phyloP scores from a whole-genome alignment of 257 asterid species.

The Solanum okadae region DNA sequence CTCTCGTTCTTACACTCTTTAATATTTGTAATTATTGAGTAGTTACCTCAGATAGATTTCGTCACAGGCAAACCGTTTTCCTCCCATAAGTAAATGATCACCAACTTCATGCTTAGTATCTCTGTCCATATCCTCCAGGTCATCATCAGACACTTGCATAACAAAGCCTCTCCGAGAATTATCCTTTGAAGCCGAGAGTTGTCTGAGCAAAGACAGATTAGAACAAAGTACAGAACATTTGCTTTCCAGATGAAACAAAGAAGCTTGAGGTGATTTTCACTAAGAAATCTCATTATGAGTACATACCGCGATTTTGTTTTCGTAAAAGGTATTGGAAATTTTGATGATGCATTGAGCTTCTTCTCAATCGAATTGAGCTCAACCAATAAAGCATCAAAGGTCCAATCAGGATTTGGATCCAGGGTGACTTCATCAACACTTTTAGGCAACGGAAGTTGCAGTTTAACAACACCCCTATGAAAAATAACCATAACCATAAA shows the following conservation, averaged over 20 bases:
- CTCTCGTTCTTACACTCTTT: background rate
- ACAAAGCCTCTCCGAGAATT: slow-evolving; percentile 33
- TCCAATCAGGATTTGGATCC: too few relatives aligned
- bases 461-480: too few relatives aligned
- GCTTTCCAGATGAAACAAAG: too few relatives aligned
- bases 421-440: too few relatives aligned
- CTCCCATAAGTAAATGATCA: slow-evolving; percentile 19
- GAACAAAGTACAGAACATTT: background rate
- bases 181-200: slow-evolving; percentile 21
- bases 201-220: slow-evolving; percentile 18
- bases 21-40: background rate
- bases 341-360: too few relatives aligned
- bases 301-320: too few relatives aligned
- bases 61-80: slow-evolving; percentile 45
- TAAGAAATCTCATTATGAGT: too few relatives aligned
- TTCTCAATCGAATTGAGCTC: too few relatives aligned
- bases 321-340: too few relatives aligned
- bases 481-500: background rate
- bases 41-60: slow-evolving; percentile 54
- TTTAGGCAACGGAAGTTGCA: too few relatives aligned
- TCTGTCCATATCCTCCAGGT: slow-evolving; percentile 13
- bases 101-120: slow-evolving; percentile 4
- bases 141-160: slow-evolving; percentile 40
- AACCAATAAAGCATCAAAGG: too few relatives aligned
- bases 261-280: too few relatives aligned